phyloP scores from a whole-genome alignment of 2,329 filamentous ascomycete genomes.

The Colletotrichum sp. region DNA sequence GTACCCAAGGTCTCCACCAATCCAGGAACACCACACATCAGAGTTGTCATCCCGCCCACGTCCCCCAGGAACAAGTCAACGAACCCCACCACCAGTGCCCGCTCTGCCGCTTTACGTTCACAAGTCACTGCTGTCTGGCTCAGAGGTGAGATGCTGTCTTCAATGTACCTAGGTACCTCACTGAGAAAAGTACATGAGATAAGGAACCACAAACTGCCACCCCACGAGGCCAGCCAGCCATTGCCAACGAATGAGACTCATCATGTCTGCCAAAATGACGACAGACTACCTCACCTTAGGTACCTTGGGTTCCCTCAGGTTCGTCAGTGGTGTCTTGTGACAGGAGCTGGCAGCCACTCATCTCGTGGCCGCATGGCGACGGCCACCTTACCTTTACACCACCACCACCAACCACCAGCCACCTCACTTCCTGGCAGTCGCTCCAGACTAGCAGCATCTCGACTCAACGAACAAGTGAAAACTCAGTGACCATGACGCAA shows the following conservation, averaged over 20 bases:
- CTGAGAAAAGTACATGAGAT: not conserved
- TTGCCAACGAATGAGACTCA: not conserved
- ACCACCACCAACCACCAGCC: slow-evolving; percentile 9
- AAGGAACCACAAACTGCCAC: not conserved
- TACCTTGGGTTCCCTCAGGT: not conserved
- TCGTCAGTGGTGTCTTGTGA: not conserved
- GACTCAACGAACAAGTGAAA: not conserved
- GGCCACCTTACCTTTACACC: not conserved
- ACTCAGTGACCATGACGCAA: not conserved
- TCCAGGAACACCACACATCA: slow-evolving; percentile 12
- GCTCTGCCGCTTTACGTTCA: not conserved
- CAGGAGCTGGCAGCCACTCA: not conserved
- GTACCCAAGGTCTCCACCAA: not conserved
- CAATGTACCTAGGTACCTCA: not conserved
- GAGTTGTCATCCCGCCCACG: not conserved
- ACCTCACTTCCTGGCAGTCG: not conserved
- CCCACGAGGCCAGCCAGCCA: not conserved
- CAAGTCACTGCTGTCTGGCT: not conserved
- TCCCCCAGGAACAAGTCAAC: not conserved
- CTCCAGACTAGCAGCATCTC: not conserved
- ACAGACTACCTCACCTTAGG: not conserved
- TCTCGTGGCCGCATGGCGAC: not conserved
- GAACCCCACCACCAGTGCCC: not conserved
- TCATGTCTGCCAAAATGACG: not conserved
- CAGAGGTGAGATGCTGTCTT: not conserved